Percentiles rank a stretch among this genome's conserved stretches.
phyloP scores from a whole-genome alignment of 768 basidiomycete genomes.

The Mycena maculata region DNA sequence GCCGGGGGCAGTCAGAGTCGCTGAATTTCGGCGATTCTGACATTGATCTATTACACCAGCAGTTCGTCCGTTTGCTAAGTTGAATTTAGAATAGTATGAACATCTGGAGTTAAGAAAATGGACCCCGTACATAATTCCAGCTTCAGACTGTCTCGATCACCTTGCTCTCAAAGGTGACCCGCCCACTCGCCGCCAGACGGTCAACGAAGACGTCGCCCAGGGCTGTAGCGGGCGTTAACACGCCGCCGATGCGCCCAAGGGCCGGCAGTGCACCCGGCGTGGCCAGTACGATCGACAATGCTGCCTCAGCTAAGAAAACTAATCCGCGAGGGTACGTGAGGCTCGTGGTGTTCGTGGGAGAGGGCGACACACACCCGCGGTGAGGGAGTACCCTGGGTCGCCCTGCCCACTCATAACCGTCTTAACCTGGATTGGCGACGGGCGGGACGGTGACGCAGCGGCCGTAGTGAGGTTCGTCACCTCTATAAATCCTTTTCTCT shows the following conservation, averaged over 20 bases:
- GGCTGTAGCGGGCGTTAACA: conserved; percentile 86
- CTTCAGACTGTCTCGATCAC: no score
- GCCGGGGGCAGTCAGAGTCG: no score
- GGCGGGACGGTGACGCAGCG: conserved; percentile 51
- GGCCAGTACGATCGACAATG: conserved; percentile 74
- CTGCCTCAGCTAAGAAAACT: conserved; percentile 79
- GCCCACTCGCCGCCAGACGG: conserved; percentile 69
- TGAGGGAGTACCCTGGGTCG: conserved; percentile 78
- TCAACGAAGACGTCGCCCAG: conserved; percentile 81
- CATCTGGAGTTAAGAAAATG: no score
- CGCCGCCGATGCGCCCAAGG: conserved; percentile 73
- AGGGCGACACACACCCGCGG: conserved; percentile 3
- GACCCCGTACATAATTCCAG: no score
- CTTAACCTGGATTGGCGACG: conserved; percentile 60
- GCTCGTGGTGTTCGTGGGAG: neutral
- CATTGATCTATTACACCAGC: no score
- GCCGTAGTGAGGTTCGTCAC: conserved; percentile 79
- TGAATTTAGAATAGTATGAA: no score
- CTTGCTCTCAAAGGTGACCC: conserved; percentile 67
- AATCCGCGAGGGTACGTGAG: neutral
- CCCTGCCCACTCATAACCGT: conserved; percentile 73
- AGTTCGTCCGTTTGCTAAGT: no score
- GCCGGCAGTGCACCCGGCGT: conserved; percentile 63
- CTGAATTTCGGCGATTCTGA: no score
- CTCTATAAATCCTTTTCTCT: conserved; percentile 70